Conservation (phyloP, 148 eudicot species). For the Agrostemma githago region DNA sequence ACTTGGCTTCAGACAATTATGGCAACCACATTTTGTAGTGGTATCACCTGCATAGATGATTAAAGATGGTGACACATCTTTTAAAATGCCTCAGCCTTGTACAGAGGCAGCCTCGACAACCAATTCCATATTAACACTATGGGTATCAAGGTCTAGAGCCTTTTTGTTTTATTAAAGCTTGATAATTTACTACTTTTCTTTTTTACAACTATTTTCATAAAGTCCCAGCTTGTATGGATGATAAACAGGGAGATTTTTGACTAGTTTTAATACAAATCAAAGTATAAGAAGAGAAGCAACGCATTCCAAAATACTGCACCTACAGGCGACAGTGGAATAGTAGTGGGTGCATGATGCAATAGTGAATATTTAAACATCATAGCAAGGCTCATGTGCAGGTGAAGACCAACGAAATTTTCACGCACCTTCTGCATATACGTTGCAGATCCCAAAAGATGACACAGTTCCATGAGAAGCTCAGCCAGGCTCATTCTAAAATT, state of each 20-base stretch:
- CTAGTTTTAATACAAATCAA: neutral
- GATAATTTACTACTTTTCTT: too few relatives aligned
- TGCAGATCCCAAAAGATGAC: constrained; percentile 65
- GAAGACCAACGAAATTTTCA: neutral
- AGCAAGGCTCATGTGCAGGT: neutral
- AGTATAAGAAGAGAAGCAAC: neutral
- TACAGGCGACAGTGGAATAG: constrained; percentile 1
- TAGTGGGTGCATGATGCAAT: neutral
- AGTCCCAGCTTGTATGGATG: neutral
- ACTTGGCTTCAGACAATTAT: neutral
- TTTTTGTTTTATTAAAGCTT: neutral
- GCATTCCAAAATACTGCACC: neutral
- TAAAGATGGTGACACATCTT: too few relatives aligned
- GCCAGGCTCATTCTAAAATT: constrained; percentile 78
- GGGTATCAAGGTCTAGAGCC: neutral
- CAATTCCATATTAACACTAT: neutral
- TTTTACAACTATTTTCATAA: too few relatives aligned
- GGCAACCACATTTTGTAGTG: neutral
- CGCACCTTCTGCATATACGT: constrained; percentile 67
- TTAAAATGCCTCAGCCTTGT: neutral
- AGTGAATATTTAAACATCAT: neutral
- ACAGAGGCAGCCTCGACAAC: neutral
- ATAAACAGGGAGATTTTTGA: neutral
- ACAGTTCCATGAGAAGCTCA: constrained; percentile 88
- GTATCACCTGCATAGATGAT: neutral